Conservation (phyloP, 164 flowering plant species). For the Dillenia suffruticosa region DNA sequence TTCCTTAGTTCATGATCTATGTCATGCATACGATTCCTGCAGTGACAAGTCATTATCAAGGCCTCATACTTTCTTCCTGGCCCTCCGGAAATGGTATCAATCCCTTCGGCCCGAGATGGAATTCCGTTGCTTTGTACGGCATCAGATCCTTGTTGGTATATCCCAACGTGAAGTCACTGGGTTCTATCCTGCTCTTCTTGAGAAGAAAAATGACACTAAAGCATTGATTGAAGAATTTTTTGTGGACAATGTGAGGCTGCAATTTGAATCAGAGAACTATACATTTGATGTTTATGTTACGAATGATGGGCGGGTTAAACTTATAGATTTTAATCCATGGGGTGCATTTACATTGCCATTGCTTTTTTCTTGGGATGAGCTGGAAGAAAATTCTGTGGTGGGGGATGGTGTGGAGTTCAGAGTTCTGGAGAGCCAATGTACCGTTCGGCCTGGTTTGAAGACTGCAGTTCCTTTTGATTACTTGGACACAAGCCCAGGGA, state of each 20-base stretch:
- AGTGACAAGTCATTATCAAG: constrained; percentile 42
- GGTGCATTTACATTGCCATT: constrained; percentile 73
- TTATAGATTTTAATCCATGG: constrained; percentile 91
- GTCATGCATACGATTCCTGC: constrained; percentile 85
- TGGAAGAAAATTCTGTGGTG: constrained; percentile 33
- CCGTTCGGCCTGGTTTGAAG: constrained; percentile 84
- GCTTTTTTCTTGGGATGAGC: constrained; percentile 80
- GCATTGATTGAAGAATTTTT: constrained; percentile 43
- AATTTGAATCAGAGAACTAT: constrained; percentile 63
- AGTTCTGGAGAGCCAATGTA: constrained; percentile 66
- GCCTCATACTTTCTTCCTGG: constrained; percentile 63
- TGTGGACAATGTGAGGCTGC: constrained; percentile 29
- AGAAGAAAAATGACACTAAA: constrained; percentile 39
- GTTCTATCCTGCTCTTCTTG: constrained; percentile 63
- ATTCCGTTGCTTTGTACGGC: constrained; percentile 78
- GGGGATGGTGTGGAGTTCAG: constrained; percentile 43
- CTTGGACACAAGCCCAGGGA: constrained; percentile 73
- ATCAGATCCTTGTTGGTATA: constrained; percentile 48
- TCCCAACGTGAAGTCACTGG: constrained; percentile 86
- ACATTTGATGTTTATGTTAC: constrained; percentile 84
- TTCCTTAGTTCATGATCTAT: constrained; percentile 69
- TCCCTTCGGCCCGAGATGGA: constrained; percentile 76
- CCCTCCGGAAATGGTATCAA: constrained; percentile 84
- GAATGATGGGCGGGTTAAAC: constrained; percentile 53
- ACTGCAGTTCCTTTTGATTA: constrained; percentile 95